Conservation (phyloP, 2,329 filamentous ascomycete genomes). For the Fusarium temperatum region DNA sequence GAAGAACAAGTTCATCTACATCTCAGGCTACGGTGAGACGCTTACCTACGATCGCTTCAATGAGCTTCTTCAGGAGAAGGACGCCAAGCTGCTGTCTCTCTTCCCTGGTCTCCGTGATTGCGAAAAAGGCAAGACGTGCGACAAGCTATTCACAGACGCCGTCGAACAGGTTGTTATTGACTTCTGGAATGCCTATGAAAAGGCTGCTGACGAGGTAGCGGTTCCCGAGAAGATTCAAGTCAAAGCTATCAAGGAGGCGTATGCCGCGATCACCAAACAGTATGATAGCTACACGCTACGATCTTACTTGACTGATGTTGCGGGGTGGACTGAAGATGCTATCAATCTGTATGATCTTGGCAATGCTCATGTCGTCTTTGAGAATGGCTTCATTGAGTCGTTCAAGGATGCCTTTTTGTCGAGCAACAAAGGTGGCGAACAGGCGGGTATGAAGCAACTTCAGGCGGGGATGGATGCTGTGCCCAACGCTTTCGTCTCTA, state of each 20-base stretch:
- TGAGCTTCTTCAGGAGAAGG: accelerated
- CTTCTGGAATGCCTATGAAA: not conserved
- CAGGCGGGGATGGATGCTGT: not conserved
- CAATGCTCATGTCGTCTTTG: not conserved
- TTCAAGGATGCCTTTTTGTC: not conserved
- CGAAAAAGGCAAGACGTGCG: not conserved
- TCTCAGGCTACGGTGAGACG: not conserved
- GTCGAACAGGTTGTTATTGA: not conserved
- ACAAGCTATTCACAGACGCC: not conserved
- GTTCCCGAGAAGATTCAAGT: not conserved
- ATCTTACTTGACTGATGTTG: not conserved
- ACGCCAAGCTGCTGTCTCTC: not conserved
- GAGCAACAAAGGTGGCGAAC: accelerated
- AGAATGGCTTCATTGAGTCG: not conserved
- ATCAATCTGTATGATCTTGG: not conserved
- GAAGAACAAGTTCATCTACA: not conserved
- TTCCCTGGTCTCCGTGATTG: not conserved
- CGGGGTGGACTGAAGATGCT: not conserved
- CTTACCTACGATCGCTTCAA: not conserved
- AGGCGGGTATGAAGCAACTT: not conserved
- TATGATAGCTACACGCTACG: not conserved
- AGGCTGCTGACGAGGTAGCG: not conserved
- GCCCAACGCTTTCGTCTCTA: not conserved
- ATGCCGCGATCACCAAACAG: not conserved
- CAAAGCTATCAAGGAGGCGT: not conserved